These are phyloP conservation scores for Ustilago hordei DNA, from an alignment of 1,284 basidiomycete species.

Conservation along the genomic window DNA sequence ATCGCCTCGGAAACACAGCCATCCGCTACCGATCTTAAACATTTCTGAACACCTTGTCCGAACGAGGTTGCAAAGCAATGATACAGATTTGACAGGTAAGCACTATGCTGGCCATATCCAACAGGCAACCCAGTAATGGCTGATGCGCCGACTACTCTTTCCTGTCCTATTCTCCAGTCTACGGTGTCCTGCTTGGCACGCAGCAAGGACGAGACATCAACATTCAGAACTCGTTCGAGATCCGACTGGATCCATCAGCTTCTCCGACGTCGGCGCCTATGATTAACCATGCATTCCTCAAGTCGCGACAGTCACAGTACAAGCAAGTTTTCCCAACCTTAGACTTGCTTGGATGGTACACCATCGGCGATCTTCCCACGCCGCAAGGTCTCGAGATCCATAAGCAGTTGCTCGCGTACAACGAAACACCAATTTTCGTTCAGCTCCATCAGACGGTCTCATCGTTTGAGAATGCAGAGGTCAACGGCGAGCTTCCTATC, in stretches of 20 bases:
- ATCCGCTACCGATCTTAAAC: conserved; percentile 94
- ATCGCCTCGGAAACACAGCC: conserved; percentile 73
- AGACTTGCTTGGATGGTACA: conserved; percentile 97
- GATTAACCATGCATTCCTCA: conserved; percentile 75
- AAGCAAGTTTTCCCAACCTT: conserved; percentile 97
- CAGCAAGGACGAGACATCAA: conserved; percentile 93
- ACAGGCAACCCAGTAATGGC: neutral
- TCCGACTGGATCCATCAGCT: conserved; percentile 73
- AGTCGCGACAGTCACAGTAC: conserved; percentile 88
- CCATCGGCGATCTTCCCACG: conserved; percentile 80
- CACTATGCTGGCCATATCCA: neutral
- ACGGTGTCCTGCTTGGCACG: conserved; percentile 93
- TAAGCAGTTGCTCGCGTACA: conserved; percentile 75
- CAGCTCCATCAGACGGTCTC: conserved; percentile 71
- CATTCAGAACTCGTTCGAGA: conserved; percentile 95
- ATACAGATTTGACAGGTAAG: conserved; percentile 27
- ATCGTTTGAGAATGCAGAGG: conserved; percentile 34
- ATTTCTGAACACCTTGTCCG: conserved; percentile 95
- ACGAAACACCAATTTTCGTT: conserved; percentile 72
- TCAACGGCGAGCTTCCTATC: conserved; percentile 57
- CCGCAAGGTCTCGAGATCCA: conserved; percentile 82
- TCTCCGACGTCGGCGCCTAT: conserved; percentile 4
- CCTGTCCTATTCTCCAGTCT: conserved; percentile 72
- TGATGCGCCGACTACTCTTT: neutral
- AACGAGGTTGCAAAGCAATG: conserved; percentile 76